Base-by-base conservation (phyloP, 148 eudicot genomes). In the Cornus suecica region DNA sequence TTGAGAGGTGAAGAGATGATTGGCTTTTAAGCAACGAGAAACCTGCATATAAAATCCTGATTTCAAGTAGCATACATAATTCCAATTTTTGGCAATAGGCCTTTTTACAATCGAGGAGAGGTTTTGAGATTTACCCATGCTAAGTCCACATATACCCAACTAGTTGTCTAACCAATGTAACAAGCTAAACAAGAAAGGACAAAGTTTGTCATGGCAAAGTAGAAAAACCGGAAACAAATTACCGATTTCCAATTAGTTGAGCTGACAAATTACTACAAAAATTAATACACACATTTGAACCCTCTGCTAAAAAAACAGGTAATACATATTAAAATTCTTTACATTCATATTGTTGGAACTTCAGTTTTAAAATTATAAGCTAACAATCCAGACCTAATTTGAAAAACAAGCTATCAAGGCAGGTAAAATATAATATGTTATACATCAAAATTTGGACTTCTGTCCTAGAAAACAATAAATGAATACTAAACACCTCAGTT, bases 121-220 rank as follows among this genome's bases (percentile, higher is more conserved):
- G 31, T 22, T 52, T 34, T 74, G 20, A 78, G 37, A 15, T 41
- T 88, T 86, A 95, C 99, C 99, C 99, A 95, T 95, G 92, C 99
- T 92, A 72, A 95, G 97, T 75, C 99, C 99, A 80, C 99, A 95
- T 42, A 95, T 79, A 68, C 99, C 99, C 87, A 92, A 85, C 80
- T 95, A 94, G 28, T 76, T 26, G 80, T 92, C 97, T 66, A 94
- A 79, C 97, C 96, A 94, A 81, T 92, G 69, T 74, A 94, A 66
- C 72, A 95, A 94, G 79, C 97, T 89, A 51, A n/a, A n/a, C n/a
- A n/a, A n/a, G n/a, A n/a, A n/a, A n/a, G n/a, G n/a, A n/a, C n/a
- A n/a, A n/a, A n/a, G n/a, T n/a, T n/a, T n/a, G n/a, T n/a, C n/a
- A n/a, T n/a, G n/a, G n/a, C n/a, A n/a, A n/a, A n/a, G n/a, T n/a